Base-by-base conservation (phyloP, 1,139 yeast genomes). In the Taphrina flavorubra region DNA sequence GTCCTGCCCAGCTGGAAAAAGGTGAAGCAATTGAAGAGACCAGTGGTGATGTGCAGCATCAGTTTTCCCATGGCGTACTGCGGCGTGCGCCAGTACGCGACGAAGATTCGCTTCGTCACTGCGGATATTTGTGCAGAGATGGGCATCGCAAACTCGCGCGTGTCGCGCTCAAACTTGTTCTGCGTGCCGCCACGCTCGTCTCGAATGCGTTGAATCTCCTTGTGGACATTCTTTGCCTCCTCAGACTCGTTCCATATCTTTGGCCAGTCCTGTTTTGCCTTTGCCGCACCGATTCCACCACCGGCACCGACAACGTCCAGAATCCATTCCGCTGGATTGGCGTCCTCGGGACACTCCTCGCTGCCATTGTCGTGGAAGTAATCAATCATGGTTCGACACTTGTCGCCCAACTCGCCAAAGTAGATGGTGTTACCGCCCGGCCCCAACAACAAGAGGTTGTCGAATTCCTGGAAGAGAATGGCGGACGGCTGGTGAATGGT, bases 301-400 rank as follows among this genome's bases (percentile, higher is more conserved):
- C 92, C 92, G 53, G 92, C 92, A 69, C 92, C 92, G 75, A 88
- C 87, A 69, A 87, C 89, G 72, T 86, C 87, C 74, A 88, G 80
- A 90, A 88, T 88, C 90, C 91, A 88, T 76, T 88, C 94, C 4
- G 92, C 92, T 8, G 92, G 94, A 74, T 88, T 88, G 11, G 89
- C 91, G 65, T 83, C 84, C 34, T 82, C 80, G 10, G 91, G 92
- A 79, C 89, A 87, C 61, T 85, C 84, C 20, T 76, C 77, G 40
- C 92, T 87, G 58, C 94, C 94, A 74, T 88, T 79, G 31, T 78
- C 76, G 75, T 89, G 94, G 76, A 89, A 89, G 78, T 89, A 89
- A 71, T 84, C 78, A 67, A 87, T 85, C 78, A 89, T 81, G 5
- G 84, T 81, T 61, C 79, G 77, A 70, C 90, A 87, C 74, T 85